Conservation (phyloP, 2,329 filamentous ascomycete genomes). For the Diplodia sapinea region DNA sequence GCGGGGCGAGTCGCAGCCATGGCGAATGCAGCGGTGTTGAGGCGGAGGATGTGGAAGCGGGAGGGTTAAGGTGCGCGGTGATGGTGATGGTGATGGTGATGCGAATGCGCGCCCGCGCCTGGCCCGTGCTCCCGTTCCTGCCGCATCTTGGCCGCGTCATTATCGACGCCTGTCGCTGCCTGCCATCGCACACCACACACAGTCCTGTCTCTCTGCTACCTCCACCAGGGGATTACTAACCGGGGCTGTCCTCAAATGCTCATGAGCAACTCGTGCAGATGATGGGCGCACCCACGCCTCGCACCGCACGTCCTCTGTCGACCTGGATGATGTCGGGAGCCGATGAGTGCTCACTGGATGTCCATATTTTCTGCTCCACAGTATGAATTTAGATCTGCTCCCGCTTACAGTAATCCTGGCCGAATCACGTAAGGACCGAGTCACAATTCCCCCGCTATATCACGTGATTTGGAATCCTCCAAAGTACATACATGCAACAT, state of each 20-base stretch:
- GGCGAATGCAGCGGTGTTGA: constrained; percentile 4
- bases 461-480: neutral
- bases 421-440: neutral
- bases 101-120: neutral
- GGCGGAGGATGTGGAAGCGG: neutral
- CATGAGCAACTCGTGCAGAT: no score
- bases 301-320: neutral
- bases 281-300: neutral
- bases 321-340: neutral
- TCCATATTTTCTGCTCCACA: neutral
- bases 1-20: constrained; percentile 18
- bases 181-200: neutral
- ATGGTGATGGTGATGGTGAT: no score
- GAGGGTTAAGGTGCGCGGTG: neutral
- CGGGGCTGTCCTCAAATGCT: no score
- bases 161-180: neutral
- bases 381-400: neutral
- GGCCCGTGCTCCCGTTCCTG: constrained; percentile 11
- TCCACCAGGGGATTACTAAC: no score
- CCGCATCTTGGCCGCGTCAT: neutral
- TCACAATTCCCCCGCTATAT: neutral
- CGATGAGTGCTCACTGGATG: neutral
- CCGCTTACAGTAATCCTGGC: neutral
- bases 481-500: neutral
- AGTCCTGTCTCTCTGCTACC: no score